Base-by-base conservation (phyloP, 2,329 filamentous ascomycete species). In the Fusarium agapanthi region DNA sequence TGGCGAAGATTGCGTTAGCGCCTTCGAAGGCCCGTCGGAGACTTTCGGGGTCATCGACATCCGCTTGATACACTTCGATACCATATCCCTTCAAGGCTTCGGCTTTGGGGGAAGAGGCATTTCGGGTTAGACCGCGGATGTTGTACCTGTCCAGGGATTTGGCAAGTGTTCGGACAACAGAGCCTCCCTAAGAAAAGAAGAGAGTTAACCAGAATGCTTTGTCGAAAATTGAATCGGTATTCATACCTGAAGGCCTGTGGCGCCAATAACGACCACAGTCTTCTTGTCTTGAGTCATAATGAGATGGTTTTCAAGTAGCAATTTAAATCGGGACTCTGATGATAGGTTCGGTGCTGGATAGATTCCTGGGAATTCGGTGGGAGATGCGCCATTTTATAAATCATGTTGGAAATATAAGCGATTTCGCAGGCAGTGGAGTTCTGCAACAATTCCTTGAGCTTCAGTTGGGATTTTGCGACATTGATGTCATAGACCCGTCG, bases 201-300 rank as follows among this genome's bases (percentile, higher is more conserved):
- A 3, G 3, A 1, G 3, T 37, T 12, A 53, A 6, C 1, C 3
- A 7, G 2, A 14, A 2, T 6, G 1, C 0, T 9, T 6, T 18
- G 3, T 6, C n/a, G 16, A 3, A 9, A 5, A 18, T 3, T 6
- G 5, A 1, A 4, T 13, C 10, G 7, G 18, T 2, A 1, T 11
- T 7, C 6, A 20, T 41, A 65, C 60, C 15, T 65, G 62, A 3
- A 57, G 35, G 6, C 62, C 62, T 0, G 48, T 65, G 2, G 62
- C 48, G 6, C 62, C 62, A 35, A 65, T 41, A 13, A 65, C 22
- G 4, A 48, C 48, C 6, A 65, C 62, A 0, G 18, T 56, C 35
- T 65, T 57, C 12, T 56, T 65, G 30, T 57, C 20, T 48, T 65
- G 47, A 4, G 41, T 15, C 60, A 65, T 65, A 16, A 4, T n/a